A percentile compares a stretch with the other conserved stretches of the same genome.
These are phyloP conservation scores for Arachis stenosperma DNA, from an alignment of 306 rosid genomes.

Conservation along the genomic window DNA sequence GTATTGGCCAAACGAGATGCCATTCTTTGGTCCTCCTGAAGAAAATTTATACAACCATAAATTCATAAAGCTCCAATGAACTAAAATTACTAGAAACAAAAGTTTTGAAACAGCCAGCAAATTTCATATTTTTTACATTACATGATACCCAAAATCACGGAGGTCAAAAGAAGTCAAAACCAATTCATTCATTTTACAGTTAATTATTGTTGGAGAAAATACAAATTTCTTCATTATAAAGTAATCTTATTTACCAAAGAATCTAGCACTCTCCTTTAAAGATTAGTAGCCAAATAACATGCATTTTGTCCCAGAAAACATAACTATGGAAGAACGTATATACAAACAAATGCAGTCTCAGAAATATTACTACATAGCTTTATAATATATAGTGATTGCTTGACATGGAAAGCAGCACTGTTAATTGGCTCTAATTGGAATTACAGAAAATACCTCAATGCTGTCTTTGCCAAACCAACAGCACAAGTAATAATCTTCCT, in stretches of 20 bases:
- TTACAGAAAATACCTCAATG: slow-evolving; percentile 67
- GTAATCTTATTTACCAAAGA: neutral
- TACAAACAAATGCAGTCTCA: neutral
- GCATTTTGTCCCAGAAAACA: neutral
- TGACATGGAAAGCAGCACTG: slow-evolving; percentile 4
- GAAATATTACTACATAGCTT: neutral
- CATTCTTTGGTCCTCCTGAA: slow-evolving; percentile 90
- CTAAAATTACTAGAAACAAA: slow-evolving; percentile 4
- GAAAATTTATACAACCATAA: slow-evolving; percentile 28
- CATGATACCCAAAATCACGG: neutral
- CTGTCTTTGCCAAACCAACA: slow-evolving; percentile 96
- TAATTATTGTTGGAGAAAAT: neutral
- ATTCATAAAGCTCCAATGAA: slow-evolving; percentile 13
- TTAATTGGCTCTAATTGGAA: slow-evolving; percentile 22
- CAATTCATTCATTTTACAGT: neutral
- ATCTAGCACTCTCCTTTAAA: neutral
- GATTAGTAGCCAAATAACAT: neutral
- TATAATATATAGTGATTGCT: neutral
- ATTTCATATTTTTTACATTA: slow-evolving; percentile 1
- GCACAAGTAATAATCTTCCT: slow-evolving; percentile 94
- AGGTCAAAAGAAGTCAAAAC: slow-evolving; percentile 7
- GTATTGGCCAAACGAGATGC: slow-evolving; percentile 83
- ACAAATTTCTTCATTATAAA: neutral
- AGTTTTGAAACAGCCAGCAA: slow-evolving; percentile 18
- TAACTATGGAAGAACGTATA: neutral